Base-by-base conservation (phyloP, 2,329 filamentous ascomycete species). In the Fusarium secorum region DNA sequence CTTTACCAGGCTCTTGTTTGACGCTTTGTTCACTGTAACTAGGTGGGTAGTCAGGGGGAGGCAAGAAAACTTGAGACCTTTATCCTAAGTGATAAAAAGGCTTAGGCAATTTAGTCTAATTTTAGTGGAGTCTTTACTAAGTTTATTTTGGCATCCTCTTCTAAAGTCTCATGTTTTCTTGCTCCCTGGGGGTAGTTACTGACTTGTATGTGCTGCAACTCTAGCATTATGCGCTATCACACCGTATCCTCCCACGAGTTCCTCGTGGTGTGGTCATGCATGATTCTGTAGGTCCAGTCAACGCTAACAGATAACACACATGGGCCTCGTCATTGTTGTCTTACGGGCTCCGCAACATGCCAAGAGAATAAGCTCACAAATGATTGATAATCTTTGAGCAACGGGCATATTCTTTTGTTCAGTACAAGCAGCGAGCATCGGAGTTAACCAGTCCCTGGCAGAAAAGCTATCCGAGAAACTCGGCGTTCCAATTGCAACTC, bases 301-400 rank as follows among this genome's bases (percentile, higher is more conserved):
- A 55, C 36, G 28, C 30, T 60, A 30, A 55, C 15, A 39, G 57
- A 68, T 63, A 63, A 57, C 30, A 63, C 64, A 68, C 64, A 68
- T 67, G 64, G 57, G 32, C 36, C 35, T 41, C 26, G 56, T 33
- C n/a, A 38, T 20, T 28, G 17, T 61, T 53, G 35, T 39, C 32
- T 49, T n/a, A 59, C 22, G 14, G 24, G 60, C 13, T 66, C 38
- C 20, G 36, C 18, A 15, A 17, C 14, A 20, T 61, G 64, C 63
- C 46, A 67, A 67, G 63, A 66, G 28, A 26, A 36, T n/a, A 33
- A 61, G 35, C 28, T 53, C 45, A 26, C 62, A 48, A 66, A 52
- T 60, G 53, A 45, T 28, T 35, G 35, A 45, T n/a, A 35, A 48
- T 39, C 24, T 41, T 48, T 28, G 18, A 60, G 36, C 33, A 64